These are phyloP conservation scores for Psilocybe sp. DNA, from an alignment of 768 basidiomycete genomes.

Conservation along the genomic window DNA sequence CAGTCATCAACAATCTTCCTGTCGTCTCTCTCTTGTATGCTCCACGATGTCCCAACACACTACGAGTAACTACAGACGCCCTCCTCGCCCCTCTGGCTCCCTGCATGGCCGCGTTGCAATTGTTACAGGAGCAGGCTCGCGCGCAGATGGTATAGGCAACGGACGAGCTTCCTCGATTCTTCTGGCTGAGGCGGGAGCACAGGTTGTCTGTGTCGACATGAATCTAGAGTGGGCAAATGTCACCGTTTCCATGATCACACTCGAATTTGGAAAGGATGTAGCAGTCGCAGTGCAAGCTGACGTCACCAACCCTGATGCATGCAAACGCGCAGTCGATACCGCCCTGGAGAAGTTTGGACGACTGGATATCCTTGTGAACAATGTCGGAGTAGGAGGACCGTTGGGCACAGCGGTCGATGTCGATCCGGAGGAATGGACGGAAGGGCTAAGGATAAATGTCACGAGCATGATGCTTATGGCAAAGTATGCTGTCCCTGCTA, in stretches of 20 bases:
- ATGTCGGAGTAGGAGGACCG: conserved; percentile 38
- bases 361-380: conserved; percentile 41
- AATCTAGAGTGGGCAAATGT: conserved; percentile 33
- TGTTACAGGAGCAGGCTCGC: conserved; percentile 40
- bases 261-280: conserved; percentile 31
- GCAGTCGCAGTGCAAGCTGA: conserved; percentile 34
- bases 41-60: neutral
- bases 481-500: conserved; percentile 39
- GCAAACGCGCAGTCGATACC: conserved; percentile 32
- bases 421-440: conserved; percentile 31
- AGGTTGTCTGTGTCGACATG: conserved; percentile 34
- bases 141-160: conserved; percentile 37
- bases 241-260: conserved; percentile 36
- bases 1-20: too few species aligned
- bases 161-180: conserved; percentile 40
- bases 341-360: conserved; percentile 33
- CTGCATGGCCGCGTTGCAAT: conserved; percentile 34
- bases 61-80: conserved; percentile 18
- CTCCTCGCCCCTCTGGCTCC: conserved; percentile 31
- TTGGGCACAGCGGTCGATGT: conserved; percentile 37
- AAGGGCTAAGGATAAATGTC: conserved; percentile 35
- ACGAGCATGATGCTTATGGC: conserved; percentile 44
- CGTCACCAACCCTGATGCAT: conserved; percentile 31
- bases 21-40: neutral
- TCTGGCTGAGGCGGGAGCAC: conserved; percentile 38